Evolutionary conservation across 2,329 filamentous ascomycete genomes (phyloP), one percentile per base, ranked within the genome.

Genomic region (Geosmithia putterillii): DNA sequence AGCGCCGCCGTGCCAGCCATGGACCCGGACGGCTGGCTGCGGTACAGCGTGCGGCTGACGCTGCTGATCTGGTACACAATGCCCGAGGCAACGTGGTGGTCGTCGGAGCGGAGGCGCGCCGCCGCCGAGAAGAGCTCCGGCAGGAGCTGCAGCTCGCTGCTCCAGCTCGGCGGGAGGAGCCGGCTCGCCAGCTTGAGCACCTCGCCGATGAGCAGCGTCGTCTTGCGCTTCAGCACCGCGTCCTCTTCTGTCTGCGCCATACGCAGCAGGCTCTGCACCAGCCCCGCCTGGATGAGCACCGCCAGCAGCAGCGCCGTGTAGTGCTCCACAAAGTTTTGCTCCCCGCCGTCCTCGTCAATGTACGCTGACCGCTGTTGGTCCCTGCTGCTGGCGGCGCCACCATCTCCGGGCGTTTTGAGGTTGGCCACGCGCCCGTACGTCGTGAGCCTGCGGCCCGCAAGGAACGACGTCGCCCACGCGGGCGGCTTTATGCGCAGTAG

Each of bases 51-150:
- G 48, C 87, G 79, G 59, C 90, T 98, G 51, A 98, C 88, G 57
- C 90, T 95, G 64, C 95, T 95, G 43, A 98, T 94, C 58, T 96
- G 92, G 55, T 96, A 98, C 12, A 98, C 86, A 17, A 94, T 94
- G 7, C 87, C 82, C 7, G 87, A 89, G 7, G 90, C 87, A 45
- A 84, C 71, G 51, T 89, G 89, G 44, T 86, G 81, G 20, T 79
- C 74, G 23, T 89, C 78, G 18, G 79, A 71, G 19, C 76, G 69
- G 52, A 89, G 86, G 28, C 79, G 74, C 2, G 85, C 74, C 4
- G 89, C 87, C 0, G 81, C 79, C 7, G 81, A 73, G 54, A 98
- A 83, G 1, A 96, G 70, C 47, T 90, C 83, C 1, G 92, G 92
- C 17, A 98, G 74, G 6, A 95, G 75, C 56, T 98, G 92, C 20